Evolutionary conservation across 148 eudicot species (phyloP).

Genomic region (Rhododendron simsii): DNA sequence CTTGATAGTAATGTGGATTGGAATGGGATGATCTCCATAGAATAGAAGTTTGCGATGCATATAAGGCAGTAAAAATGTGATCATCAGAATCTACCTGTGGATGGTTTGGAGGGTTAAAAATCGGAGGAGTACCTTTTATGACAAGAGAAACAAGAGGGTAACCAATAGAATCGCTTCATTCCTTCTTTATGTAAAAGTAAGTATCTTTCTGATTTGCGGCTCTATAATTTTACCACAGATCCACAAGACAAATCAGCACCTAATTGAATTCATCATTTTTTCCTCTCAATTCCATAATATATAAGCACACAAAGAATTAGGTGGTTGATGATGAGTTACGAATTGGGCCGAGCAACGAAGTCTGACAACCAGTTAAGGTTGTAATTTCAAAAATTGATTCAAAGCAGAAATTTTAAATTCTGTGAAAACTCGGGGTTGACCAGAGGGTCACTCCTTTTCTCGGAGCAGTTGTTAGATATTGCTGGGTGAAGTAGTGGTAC

Average conservation of each 20-base stretch:
- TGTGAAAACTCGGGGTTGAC: not conserved
- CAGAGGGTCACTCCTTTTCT: not conserved
- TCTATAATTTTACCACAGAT: not conserved
- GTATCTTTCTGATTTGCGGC: not conserved
- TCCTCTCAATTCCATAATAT: not conserved
- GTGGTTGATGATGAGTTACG: not conserved
- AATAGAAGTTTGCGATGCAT: not conserved
- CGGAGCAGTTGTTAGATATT: not conserved
- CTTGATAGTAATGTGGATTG: not conserved
- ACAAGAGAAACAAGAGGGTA: not conserved
- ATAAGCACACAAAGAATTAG: not conserved
- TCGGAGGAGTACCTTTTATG: not conserved
- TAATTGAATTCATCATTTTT: not conserved
- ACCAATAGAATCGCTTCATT: not conserved
- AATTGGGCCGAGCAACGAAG: not conserved
- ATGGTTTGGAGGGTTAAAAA: not conserved
- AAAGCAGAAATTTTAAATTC: not conserved
- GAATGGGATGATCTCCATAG: not conserved
- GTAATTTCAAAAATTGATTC: not conserved
- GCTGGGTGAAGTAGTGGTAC: not conserved
- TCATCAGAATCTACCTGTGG: not conserved
- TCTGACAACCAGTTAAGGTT: not conserved
- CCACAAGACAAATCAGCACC: not conserved
- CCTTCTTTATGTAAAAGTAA: not conserved
- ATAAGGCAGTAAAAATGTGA: not conserved